These are phyloP conservation scores for Solanum clarkiae DNA, from an alignment of 257 asterid genomes.

Conservation along the genomic window DNA sequence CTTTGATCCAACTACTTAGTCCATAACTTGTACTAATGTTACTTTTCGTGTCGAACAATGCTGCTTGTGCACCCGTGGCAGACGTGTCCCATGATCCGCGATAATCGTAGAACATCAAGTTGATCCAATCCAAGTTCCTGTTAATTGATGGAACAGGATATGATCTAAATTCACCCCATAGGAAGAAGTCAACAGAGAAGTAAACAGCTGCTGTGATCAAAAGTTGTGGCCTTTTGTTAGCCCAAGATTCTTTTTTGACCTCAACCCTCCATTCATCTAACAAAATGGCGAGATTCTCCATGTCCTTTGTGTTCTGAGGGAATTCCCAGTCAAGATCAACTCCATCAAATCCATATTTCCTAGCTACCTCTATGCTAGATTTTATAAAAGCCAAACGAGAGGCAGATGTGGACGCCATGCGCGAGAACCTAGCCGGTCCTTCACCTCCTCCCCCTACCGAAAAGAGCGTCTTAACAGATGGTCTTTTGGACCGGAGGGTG, in stretches of 20 bases:
- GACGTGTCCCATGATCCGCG: slow-evolving; percentile 52
- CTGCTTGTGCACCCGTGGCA: slow-evolving; percentile 69
- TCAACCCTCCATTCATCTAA: slow-evolving; percentile 57
- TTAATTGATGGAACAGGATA: slow-evolving; percentile 45
- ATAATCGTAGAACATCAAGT: slow-evolving; percentile 67
- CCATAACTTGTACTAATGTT: slow-evolving; percentile 64
- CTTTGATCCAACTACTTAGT: slow-evolving; percentile 48
- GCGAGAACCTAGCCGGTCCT: slow-evolving; percentile 24
- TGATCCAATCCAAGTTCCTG: slow-evolving; percentile 61
- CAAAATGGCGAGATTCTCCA: slow-evolving; percentile 34
- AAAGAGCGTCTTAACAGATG: slow-evolving; percentile 33
- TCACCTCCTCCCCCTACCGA: slow-evolving; percentile 63
- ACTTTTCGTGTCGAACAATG: slow-evolving; percentile 41
- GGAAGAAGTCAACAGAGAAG: slow-evolving; percentile 40
- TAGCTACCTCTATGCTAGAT: slow-evolving; percentile 55
- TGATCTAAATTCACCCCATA: slow-evolving; percentile 22
- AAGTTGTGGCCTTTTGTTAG: slow-evolving; percentile 23
- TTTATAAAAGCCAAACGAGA: slow-evolving; percentile 29
- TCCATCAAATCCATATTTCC: slow-evolving; percentile 57
- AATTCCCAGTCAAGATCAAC: slow-evolving; percentile 78
- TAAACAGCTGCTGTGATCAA: slow-evolving; percentile 80
- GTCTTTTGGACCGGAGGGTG: slow-evolving; percentile 33
- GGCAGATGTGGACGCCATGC: slow-evolving; percentile 29
- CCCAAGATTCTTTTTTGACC: slow-evolving; percentile 26
- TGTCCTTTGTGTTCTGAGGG: slow-evolving; percentile 39